Conservation (phyloP, 129 eudicot species). For the Centrapalus pauciflorus region DNA sequence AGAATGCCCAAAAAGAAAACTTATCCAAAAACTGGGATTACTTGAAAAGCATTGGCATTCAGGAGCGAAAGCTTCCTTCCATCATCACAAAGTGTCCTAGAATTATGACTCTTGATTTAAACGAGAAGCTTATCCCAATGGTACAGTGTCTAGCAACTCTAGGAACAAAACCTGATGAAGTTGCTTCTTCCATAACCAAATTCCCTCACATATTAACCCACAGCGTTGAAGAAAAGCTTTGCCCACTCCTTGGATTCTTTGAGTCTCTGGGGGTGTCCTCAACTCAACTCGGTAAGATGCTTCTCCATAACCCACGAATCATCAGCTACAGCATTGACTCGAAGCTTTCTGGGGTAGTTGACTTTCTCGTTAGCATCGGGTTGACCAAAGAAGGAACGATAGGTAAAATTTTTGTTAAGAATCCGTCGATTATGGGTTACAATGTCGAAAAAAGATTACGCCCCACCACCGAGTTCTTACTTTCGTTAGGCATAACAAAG, state of each 20-base stretch:
- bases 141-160: conserved; percentile 69
- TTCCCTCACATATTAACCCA: conserved; percentile 81
- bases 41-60: conserved; percentile 82
- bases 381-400: conserved; percentile 57
- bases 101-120: conserved; percentile 67
- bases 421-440: conserved; percentile 88
- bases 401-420: conserved; percentile 76
- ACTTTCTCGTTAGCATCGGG: conserved; percentile 70
- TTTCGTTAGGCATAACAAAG: conserved; percentile 59
- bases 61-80: conserved; percentile 79
- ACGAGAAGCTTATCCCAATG: conserved; percentile 83
- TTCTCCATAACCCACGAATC: conserved; percentile 76
- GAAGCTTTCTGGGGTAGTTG: conserved; percentile 76
- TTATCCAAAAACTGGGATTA: conserved; percentile 80
- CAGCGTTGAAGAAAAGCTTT: conserved; percentile 85
- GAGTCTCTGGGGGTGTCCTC: conserved; percentile 82
- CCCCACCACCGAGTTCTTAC: conserved; percentile 77
- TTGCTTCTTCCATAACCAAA: conserved; percentile 79
- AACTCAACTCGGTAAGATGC: conserved; percentile 83
- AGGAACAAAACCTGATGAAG: conserved; percentile 72
- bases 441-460: conserved; percentile 74
- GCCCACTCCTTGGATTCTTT: conserved; percentile 84
- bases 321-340: conserved; percentile 83
- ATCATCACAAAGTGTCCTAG: conserved; percentile 74
- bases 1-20: conserved; percentile 50